Percentiles rank a stretch among this genome's conserved stretches.
Evolutionary conservation across 306 rosid species (phyloP).

Genomic region (Quercus wislizeni): DNA sequence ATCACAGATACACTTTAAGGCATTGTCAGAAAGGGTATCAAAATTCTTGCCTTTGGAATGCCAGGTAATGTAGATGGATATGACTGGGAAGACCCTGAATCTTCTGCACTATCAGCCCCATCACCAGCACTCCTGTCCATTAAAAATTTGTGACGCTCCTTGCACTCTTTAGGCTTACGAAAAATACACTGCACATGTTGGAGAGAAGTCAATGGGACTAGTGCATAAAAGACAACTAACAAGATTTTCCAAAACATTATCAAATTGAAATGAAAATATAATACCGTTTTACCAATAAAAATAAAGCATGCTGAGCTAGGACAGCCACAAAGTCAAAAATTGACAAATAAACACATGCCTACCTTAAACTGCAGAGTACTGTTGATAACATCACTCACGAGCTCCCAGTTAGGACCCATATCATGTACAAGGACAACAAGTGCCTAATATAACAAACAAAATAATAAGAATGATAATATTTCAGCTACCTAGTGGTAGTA

Average conservation of each 20-base stretch:
- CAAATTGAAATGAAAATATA: background rate
- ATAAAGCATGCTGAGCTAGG: background rate
- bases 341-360: background rate
- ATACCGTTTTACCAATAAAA: background rate
- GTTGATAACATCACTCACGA: slow-evolving; percentile 89
- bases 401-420: slow-evolving; percentile 99
- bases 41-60: slow-evolving; percentile 85
- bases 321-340: background rate
- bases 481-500: background rate
- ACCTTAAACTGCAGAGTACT: slow-evolving; percentile 91
- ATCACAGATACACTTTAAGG: background rate
- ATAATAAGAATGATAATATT: slow-evolving; percentile 10
- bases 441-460: slow-evolving; percentile 41
- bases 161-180: slow-evolving; percentile 95
- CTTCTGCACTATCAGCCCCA: slow-evolving; percentile 99
- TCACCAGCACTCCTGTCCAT: slow-evolving; percentile 91
- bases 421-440: slow-evolving; percentile 98
- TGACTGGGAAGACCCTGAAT: slow-evolving; percentile 97
- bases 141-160: slow-evolving; percentile 88
- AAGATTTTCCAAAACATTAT: background rate
- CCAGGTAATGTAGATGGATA: slow-evolving; percentile 97
- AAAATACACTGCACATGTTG: slow-evolving; percentile 68
- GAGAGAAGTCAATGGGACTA: slow-evolving; percentile 12
- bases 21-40: background rate
- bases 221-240: background rate